Conservation (phyloP, 1,139 yeast genomes). For the Scheffersomyces parashehatae region DNA sequence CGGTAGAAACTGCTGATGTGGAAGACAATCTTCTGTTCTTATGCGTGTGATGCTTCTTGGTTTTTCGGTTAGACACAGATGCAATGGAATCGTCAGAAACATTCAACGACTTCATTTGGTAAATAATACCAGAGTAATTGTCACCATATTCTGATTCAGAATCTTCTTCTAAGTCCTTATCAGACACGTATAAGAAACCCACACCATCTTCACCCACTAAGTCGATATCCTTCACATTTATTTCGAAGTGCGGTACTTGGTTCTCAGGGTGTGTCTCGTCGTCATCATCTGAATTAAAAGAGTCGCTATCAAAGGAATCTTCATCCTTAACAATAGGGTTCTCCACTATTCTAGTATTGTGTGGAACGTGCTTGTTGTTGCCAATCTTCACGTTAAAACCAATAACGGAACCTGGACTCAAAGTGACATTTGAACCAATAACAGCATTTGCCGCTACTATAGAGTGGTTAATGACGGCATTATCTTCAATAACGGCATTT, state of each 20-base stretch:
- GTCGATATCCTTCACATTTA: constrained; percentile 26
- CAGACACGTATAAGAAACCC: constrained; percentile 60
- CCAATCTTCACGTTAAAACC: constrained; percentile 75
- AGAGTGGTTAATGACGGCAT: constrained; percentile 55
- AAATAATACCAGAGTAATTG: constrained; percentile 45
- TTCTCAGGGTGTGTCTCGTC: constrained; percentile 2
- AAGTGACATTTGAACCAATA: constrained; percentile 50
- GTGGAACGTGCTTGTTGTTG: constrained; percentile 44
- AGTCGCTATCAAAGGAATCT: constrained; percentile 22
- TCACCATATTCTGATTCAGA: constrained; percentile 27
- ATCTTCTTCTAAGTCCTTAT: constrained; percentile 39
- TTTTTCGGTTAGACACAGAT: constrained; percentile 50
- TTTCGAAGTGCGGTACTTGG: constrained; percentile 5
- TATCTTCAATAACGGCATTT: constrained; percentile 69
- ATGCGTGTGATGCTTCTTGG: constrained; percentile 33
- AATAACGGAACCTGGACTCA: constrained; percentile 75
- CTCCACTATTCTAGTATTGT: constrained; percentile 53
- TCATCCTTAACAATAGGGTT: constrained; percentile 40
- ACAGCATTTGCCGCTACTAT: constrained; percentile 67
- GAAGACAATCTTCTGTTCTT: constrained; percentile 36
- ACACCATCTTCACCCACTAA: constrained; percentile 61
- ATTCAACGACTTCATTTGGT: constrained; percentile 63
- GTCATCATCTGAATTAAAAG: constrained; percentile 24
- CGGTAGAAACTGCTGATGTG: constrained; percentile 41
- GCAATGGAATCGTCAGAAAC: constrained; percentile 81